These are phyloP conservation scores for Cyclotella sp. DNA, from an alignment of 108 stramenopile species.

Conservation along the genomic window DNA sequence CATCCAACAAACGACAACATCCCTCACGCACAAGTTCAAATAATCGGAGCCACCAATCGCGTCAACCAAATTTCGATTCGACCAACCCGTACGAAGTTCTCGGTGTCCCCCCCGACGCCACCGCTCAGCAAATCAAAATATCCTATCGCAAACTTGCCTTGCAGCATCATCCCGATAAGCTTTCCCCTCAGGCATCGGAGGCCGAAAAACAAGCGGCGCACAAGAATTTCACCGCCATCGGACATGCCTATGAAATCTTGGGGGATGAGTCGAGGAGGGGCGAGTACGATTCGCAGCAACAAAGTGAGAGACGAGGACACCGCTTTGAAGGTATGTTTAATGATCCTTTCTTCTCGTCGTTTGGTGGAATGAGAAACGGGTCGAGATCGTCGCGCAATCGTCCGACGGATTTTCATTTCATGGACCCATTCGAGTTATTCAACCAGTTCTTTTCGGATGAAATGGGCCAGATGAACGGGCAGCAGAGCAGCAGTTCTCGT, in stretches of 20 bases:
- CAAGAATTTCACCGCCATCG: slow-evolving; percentile 40
- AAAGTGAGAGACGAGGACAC: slow-evolving; percentile 7
- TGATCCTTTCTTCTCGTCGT: slow-evolving; percentile 49
- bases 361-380: slow-evolving; percentile 18
- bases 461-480: slow-evolving; percentile 1
- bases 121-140: slow-evolving; percentile 78
- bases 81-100: slow-evolving; percentile 85
- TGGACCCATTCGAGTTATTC: slow-evolving; percentile 59
- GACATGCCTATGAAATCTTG: slow-evolving; percentile 48
- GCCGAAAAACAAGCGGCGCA: slow-evolving; percentile 38
- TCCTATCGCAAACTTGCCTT: slow-evolving; percentile 85
- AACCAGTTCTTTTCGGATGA: slow-evolving; percentile 54
- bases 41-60: background rate
- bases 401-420: slow-evolving; percentile 37
- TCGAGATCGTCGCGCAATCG: background rate
- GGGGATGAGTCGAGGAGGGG: slow-evolving; percentile 28
- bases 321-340: background rate
- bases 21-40: background rate
- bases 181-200: slow-evolving; percentile 45
- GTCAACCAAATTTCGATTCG: slow-evolving; percentile 27
- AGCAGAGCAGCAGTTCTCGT: background rate
- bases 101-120: slow-evolving; percentile 77
- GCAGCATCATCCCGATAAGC: slow-evolving; percentile 78
- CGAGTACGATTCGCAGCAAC: slow-evolving; percentile 38
- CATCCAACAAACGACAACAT: background rate